Base-by-base conservation (phyloP, 1,284 basidiomycete genomes). In the Ceratobasidium sp. region DNA sequence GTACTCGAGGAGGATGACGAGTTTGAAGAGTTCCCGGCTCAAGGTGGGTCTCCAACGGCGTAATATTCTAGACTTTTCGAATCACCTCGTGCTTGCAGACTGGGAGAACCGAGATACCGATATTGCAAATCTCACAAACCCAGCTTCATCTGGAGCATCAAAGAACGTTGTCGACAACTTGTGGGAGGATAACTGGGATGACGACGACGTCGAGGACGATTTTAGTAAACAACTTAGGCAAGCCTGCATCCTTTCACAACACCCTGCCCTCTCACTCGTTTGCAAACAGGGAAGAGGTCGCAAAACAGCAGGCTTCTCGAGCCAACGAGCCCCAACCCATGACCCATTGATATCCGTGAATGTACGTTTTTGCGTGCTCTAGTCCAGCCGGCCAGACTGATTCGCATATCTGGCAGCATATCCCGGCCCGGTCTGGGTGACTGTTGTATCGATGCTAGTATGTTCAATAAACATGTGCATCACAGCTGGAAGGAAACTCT, bases 121-220 rank as follows among this genome's bases (percentile, higher is more conserved):
- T 82, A 84, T 95, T 34, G 91, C 92, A 7, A 92, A 95, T 82
- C 84, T 95, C 57, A 81, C 76, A 13, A 78, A 79, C 52, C 75
- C 79, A 29, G 76, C 78, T 86, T 88, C 15, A 88, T 89, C 25
- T 2, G 89, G 87, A 29, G 91, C 92, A 13, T 49, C 43, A 7
- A 92, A 90, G 82, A 90, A 91, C 32, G 90, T 89, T 52, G 91
- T 91, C 13, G 90, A 94, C 83, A 94, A 96, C 82, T 87, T 99
- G 43, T 99, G 97, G 97, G 97, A 99, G 87, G 97, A 99, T 82
- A 98, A 98, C 84, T 99, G 97, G 97, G 97, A 99, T 82, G 97
- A 99, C 82, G 97, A 99, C 85, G 97, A 98, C 84, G 92, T 98
- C 78, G 97, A 98, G 83, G 97, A 98, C 82, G 96, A 98, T 81